Evolutionary conservation across 1,284 basidiomycete genomes (phyloP), one percentile per base, ranked within the genome.

Genomic region (Tilletia walkeri): DNA sequence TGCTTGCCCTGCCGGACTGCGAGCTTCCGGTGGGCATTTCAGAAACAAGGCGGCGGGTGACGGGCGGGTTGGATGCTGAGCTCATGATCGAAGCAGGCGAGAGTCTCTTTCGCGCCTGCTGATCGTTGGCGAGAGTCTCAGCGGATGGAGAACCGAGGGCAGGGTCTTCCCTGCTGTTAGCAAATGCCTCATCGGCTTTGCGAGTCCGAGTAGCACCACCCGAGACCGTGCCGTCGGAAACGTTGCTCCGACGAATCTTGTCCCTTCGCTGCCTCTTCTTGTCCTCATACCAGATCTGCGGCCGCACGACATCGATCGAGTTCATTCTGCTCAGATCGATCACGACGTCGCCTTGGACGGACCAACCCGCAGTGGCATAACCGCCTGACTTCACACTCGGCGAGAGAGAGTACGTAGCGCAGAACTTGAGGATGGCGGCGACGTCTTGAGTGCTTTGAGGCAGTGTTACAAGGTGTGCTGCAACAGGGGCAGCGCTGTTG

Each of bases 351-450:
- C 92, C 93, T 45, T 89, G 89, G 67, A 94, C 88, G 14, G 91
- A 88, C 91, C 92, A 93, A 2, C 93, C 93, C 10, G 90, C 92
- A 2, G 91, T 94, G 6, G 92, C 93, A 80, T 91, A 94, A 0
- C 93, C 93, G 18, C 93, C 93, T 0, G 92, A 90, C 82, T 92
- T 93, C 78, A 93, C 87, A n/a, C 91, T 93, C 4, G 90, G 88
- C n/a, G 90, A 89, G 3, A 94, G 85, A 0, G 83, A 82, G 77
- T 93, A 86, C 67, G 88, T 87, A 20, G 80, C 82, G 80, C 92
- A 94, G 83, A 94, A 79, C 61, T 78, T 76, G 76, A 80, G 72
- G 10, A 73, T 65, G 34, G 59, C 59, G 36, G n/a, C 59, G 5
- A 63, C 59, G 59, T 63, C 59, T 34, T 54, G 12, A 7, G 66